Evolutionary conservation across 2,329 filamentous ascomycete species (phyloP), one percentile per base, ranked within the genome.

Genomic region (Thyridium curvatum): DNA sequence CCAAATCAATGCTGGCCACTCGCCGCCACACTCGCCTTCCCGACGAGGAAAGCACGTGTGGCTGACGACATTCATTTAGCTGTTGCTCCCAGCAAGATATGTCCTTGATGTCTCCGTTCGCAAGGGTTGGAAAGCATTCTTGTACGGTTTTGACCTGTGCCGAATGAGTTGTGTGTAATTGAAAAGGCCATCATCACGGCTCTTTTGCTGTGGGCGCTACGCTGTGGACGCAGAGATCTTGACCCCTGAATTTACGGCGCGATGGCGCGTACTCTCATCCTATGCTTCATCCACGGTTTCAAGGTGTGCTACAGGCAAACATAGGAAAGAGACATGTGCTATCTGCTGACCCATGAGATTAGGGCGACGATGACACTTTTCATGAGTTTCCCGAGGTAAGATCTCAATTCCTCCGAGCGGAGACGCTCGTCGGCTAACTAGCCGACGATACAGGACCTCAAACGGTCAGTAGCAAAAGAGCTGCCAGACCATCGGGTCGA

Each of bases 201-300:
- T n/a, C n/a, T n/a, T n/a, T n/a, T n/a, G n/a, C n/a, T n/a, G n/a
- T n/a, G n/a, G n/a, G n/a, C n/a, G n/a, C n/a, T n/a, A n/a, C n/a
- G n/a, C n/a, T n/a, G n/a, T n/a, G n/a, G n/a, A n/a, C n/a, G n/a
- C n/a, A n/a, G n/a, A n/a, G 21, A 6, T 10, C 21, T 26, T 10
- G 10, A 26, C 21, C 21, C 21, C 10, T 26, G 10, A 26, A 26
- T 10, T 10, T 26, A 26, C 21, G 10, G n/a, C 32, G 36, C 14
- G 7, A 69, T 71, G 68, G 46, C 64, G 37, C 66, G 68, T 38
- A 84, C 82, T 16, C 58, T 88, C 4, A 61, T 88, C 3, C 68
- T 88, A 8, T 84, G 81, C 54, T 87, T 86, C 54, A 77, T 88
- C 36, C 84, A 88, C 57, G 84, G 84, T 34, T 87, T 87, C 69